Evolutionary conservation across 192 early-diverging fungal genomes (phyloP), one percentile per base, ranked within the genome.

Genomic region (Nowakowskiella sp.): DNA sequence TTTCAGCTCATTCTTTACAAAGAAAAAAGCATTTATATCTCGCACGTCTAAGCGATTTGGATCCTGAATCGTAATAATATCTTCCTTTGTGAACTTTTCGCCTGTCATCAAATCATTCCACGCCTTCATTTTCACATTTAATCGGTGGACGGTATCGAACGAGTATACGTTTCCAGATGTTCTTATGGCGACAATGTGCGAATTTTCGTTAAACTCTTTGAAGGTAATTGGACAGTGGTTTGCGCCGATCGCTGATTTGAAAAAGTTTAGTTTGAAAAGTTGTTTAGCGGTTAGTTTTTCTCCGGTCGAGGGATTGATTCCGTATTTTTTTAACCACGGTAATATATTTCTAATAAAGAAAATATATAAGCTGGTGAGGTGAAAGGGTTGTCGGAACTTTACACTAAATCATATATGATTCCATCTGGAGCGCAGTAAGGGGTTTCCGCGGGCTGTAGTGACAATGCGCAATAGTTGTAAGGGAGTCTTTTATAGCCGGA

Each of bases 381-480:
- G 47, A 58, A 29, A 21, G 27, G 10, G 4, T 28, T 34, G n/a
- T n/a, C n/a, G n/a, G n/a, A 52, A 50, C 8, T 55, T 10, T 70
- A 76, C 71, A 82, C 69, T 2, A 85, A 73, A 53, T 97, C 94
- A 76, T 92, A 97, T 6, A 95, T 76, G 30, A 68, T 85, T 13
- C 94, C 94, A 26, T 92, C 88, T 3, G 65, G 66, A 0, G 89
- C 87, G 64, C 90, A 94, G 47, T 90, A 76, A 1, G 94, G 91
- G 49, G 80, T 73, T 42, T 79, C 83, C 56, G 91, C 90, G 7
- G 94, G 92, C 49, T 79, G 79, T 22, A 98, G 63, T 2, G 94
- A 89, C n/a, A 98, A 72, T 1, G 91, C 80, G 56, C 94, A 98
- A 65, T 84, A 91, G n/a, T n/a, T n/a, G n/a, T n/a, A 91, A 0